These are phyloP conservation scores for Blumeriella jaapii DNA, from an alignment of 2,329 filamentous ascomycete species.

Conservation along the genomic window DNA sequence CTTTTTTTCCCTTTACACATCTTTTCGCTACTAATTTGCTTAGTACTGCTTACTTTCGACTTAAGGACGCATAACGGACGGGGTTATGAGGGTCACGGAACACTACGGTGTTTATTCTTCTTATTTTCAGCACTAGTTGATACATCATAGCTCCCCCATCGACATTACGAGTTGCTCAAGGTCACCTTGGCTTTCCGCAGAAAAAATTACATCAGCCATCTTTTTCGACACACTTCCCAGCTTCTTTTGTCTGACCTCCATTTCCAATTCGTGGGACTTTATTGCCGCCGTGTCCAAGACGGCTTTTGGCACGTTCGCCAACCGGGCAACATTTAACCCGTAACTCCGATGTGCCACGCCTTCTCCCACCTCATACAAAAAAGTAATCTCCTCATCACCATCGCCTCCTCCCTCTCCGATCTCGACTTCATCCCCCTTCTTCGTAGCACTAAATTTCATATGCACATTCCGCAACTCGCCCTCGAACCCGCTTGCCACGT, in stretches of 20 bases:
- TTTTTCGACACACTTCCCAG: conserved; percentile 30
- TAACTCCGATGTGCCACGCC: conserved; percentile 92
- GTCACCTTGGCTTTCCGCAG: conserved; percentile 11
- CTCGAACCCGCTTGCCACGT: conserved; percentile 56
- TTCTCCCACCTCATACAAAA: conserved; percentile 83
- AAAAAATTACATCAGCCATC: conserved; percentile 19
- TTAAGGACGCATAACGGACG: conserved; percentile 3
- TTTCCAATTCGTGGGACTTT: conserved; percentile 74
- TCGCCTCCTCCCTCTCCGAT: conserved; percentile 22
- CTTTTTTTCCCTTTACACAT: background rate
- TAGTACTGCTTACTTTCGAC: conserved; percentile 1
- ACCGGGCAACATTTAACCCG: conserved; percentile 79
- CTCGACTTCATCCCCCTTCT: background rate
- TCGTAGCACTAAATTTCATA: conserved; percentile 63
- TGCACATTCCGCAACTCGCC: conserved; percentile 75
- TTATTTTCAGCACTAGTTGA: conserved; percentile 1
- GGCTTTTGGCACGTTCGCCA: conserved; percentile 68
- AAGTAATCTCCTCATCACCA: conserved; percentile 72
- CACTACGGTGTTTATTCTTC: conserved; percentile 14
- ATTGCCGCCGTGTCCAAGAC: conserved; percentile 69
- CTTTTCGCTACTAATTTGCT: background rate
- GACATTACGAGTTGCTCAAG: conserved; percentile 23
- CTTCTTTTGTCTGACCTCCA: conserved; percentile 52
- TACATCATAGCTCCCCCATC: conserved; percentile 45
- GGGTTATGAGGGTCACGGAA: conserved; percentile 1